Evolutionary conservation across 129 eudicot species (phyloP), one percentile per base, ranked within the genome.

Genomic region (Centrapalus pauciflorus): DNA sequence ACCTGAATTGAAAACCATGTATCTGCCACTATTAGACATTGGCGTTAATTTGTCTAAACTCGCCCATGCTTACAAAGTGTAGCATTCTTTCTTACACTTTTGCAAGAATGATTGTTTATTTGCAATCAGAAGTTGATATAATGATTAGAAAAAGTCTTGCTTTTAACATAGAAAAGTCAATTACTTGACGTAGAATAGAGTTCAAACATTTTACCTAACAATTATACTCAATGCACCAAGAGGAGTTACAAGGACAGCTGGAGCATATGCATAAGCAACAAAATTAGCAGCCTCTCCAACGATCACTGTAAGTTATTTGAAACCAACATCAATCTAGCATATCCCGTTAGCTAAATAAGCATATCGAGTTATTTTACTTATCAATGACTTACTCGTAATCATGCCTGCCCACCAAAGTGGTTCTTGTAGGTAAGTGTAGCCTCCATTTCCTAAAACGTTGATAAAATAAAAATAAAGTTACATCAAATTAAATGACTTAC

Each of bases 381-480:
- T 61, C 27, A 2, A 11, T 0, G 32, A 81, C 90, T 77, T 77
- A 89, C 96, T 89, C 51, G 85, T 82, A 61, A 76, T 74, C 96
- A 89, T 83, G 74, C 96, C 96, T 19, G 85, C 77, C 96, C 96
- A 89, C 94, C 96, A 89, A 76, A 89, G 96, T 16, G 96, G 96
- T 76, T 89, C 90, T 55, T 82, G 81, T 73, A 89, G 82, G 71
- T 85, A 89, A 28, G 90, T 83, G 58, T 89, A 89, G 23, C 94
- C 86, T 67, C 94, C 94, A 71, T 66, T 71, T 65, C 89, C 89
- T 84, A 34, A 43, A 73, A 58, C 26, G 66, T 29, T 12, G 14
- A 37, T 6, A 5, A 65, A 66, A 66, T 27, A 50, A 20, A 43
- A 2, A 54, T 7, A 10, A 17, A 25, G 25, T 30, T 51, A 72